Percentiles rank a stretch among this genome's conserved stretches.
These are phyloP conservation scores for Pythium phragmiticola DNA, from an alignment of 352 stramenopile genomes.

Conservation along the genomic window DNA sequence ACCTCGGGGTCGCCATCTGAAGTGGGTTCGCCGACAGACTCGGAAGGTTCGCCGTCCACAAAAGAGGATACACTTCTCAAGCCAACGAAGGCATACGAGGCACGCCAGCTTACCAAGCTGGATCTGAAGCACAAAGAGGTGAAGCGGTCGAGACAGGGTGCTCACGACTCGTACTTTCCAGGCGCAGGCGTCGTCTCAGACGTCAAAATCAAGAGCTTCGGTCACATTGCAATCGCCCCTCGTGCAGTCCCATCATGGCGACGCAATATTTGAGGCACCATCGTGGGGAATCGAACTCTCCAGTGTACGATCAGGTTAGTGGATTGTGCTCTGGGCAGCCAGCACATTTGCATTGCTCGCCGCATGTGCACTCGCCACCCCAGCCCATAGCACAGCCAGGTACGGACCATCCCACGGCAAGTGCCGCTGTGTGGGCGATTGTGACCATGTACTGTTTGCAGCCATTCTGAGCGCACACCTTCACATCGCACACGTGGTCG, in stretches of 20 bases:
- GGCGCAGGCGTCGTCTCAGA: slow-evolving; percentile 43
- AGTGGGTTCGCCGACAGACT: slow-evolving; percentile 17
- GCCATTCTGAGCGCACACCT: slow-evolving; percentile 57
- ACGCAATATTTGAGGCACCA: slow-evolving; percentile 40
- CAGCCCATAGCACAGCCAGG: slow-evolving; percentile 77
- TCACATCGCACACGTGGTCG: slow-evolving; percentile 62
- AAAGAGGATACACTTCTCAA: slow-evolving; percentile 8
- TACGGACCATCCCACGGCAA: slow-evolving; percentile 76
- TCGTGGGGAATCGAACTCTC: background rate
- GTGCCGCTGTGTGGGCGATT: slow-evolving; percentile 71
- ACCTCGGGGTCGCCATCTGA: background rate
- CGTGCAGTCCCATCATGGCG: slow-evolving; percentile 57
- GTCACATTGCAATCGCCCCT: slow-evolving; percentile 63
- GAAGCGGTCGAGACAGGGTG: slow-evolving; percentile 38
- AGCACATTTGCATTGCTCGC: slow-evolving; percentile 71
- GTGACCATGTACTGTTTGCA: slow-evolving; percentile 78
- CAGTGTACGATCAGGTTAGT: slow-evolving; percentile 7
- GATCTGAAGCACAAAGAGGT: slow-evolving; percentile 42
- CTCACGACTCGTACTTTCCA: slow-evolving; percentile 58
- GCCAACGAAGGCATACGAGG: slow-evolving; percentile 54
- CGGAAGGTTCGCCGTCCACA: slow-evolving; percentile 8
- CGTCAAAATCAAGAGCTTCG: slow-evolving; percentile 69
- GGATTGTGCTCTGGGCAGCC: slow-evolving; percentile 82
- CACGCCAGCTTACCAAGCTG: slow-evolving; percentile 42
- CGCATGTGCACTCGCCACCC: slow-evolving; percentile 78